Evolutionary conservation across 202 grass and related monocot species (phyloP).

Genomic region (Zoysia matrella): DNA sequence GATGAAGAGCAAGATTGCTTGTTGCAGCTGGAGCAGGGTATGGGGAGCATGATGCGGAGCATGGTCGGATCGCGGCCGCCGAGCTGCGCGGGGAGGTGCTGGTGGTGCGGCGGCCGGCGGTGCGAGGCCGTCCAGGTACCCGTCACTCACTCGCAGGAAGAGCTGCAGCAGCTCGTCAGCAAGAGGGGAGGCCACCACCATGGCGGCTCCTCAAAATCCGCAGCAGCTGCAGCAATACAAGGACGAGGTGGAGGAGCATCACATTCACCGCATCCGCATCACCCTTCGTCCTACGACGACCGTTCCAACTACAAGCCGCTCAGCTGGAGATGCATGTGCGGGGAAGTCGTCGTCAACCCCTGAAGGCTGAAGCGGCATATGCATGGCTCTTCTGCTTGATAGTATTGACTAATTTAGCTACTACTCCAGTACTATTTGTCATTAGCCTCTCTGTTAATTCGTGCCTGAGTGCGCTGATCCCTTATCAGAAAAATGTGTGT

Average conservation of each 20-base stretch:
- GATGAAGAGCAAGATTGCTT: background rate
- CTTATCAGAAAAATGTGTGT: no score
- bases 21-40: background rate
- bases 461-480: no score
- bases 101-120: constrained; percentile 38
- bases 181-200: background rate
- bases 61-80: constrained; percentile 60
- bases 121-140: constrained; percentile 73
- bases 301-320: constrained; percentile 74
- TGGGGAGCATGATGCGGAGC: constrained; percentile 15
- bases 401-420: background rate
- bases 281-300: constrained; percentile 44
- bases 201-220: background rate
- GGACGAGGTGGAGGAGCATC: no score
- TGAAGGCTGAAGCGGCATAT: background rate
- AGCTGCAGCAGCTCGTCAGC: background rate
- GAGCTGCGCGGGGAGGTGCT: constrained; percentile 63
- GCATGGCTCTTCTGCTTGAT: background rate
- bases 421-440: no score
- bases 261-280: background rate
- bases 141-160: constrained; percentile 39
- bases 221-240: constrained; percentile 3
- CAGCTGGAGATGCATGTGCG: constrained; percentile 77
- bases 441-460: no score
- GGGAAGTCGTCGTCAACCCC: constrained; percentile 11